Evolutionary conservation across 768 basidiomycete genomes (phyloP).

Genomic region (Pisolithus albus): DNA sequence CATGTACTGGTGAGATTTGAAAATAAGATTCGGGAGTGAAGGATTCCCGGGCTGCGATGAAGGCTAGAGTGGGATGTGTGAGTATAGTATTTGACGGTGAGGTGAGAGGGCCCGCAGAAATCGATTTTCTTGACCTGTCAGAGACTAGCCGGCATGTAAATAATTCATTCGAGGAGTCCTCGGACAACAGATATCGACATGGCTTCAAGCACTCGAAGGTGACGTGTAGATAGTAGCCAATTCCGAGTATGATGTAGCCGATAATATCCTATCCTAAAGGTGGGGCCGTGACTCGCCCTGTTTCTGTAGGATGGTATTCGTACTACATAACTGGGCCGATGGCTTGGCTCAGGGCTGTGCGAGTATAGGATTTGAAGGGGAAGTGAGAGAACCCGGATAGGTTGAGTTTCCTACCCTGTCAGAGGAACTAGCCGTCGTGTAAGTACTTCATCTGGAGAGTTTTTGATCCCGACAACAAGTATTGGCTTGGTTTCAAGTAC

Average conservation of each 20-base stretch:
- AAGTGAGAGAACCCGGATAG: slow-evolving; percentile 37
- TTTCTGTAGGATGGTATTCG: slow-evolving; percentile 2
- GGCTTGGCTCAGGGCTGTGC: slow-evolving; percentile 29
- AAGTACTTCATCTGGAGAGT: background rate
- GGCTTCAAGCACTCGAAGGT: slow-evolving; percentile 30
- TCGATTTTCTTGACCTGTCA: slow-evolving; percentile 21
- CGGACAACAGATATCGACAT: background rate
- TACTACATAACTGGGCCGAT: slow-evolving; percentile 36
- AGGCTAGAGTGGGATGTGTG: slow-evolving; percentile 39
- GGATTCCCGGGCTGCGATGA: slow-evolving; percentile 36
- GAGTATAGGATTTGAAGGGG: slow-evolving; percentile 43
- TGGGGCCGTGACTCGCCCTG: slow-evolving; percentile 24
- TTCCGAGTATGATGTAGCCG: slow-evolving; percentile 40
- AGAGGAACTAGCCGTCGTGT: slow-evolving; percentile 19
- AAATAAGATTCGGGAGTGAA: slow-evolving; percentile 41
- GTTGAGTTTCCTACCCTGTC: slow-evolving; percentile 21
- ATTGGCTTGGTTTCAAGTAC: slow-evolving; percentile 14
- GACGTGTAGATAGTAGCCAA: slow-evolving; percentile 42
- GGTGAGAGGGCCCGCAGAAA: slow-evolving; percentile 39
- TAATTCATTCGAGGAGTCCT: background rate
- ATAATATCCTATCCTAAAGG: slow-evolving; percentile 35
- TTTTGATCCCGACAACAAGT: background rate
- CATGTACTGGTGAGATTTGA: slow-evolving; percentile 45
- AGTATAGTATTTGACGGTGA: slow-evolving; percentile 41
- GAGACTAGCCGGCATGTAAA: slow-evolving; percentile 11